A percentile compares a stretch with the other conserved stretches of the same genome.
phyloP scores from a whole-genome alignment of 345 rosid genomes.

The Populus nigra region DNA sequence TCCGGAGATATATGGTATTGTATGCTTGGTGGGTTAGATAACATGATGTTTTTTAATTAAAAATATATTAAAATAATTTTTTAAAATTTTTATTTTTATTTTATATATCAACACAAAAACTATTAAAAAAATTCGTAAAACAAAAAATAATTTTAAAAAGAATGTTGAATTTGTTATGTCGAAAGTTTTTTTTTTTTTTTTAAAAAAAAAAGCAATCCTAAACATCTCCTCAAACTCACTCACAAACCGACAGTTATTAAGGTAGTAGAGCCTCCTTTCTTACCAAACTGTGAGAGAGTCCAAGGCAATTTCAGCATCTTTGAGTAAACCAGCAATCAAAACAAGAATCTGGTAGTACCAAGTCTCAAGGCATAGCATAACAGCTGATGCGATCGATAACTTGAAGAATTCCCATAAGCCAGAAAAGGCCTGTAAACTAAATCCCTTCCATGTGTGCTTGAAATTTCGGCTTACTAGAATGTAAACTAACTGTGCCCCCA shows the following conservation, averaged over 20 bases:
- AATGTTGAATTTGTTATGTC: too few relatives aligned
- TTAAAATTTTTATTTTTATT: neutral
- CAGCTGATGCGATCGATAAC: conserved; percentile 72
- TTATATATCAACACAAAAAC: conserved; percentile 16
- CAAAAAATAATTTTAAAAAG: too few relatives aligned
- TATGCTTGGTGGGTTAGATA: too few relatives aligned
- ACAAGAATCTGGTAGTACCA: conserved; percentile 84
- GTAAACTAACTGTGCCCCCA: conserved; percentile 54
- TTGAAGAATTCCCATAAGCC: conserved; percentile 73
- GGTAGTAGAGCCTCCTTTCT: neutral
- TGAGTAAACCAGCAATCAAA: conserved; percentile 69
- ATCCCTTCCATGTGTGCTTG: conserved; percentile 66
- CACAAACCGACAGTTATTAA: too few relatives aligned
- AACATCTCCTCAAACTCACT: too few relatives aligned
- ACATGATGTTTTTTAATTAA: too few relatives aligned
- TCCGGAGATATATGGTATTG: too few relatives aligned
- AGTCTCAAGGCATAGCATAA: conserved; percentile 86
- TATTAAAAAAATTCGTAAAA: too few relatives aligned
- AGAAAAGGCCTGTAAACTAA: conserved; percentile 50
- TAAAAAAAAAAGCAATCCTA: too few relatives aligned
- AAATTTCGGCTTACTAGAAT: conserved; percentile 45
- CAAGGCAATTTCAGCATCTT: conserved; percentile 59
- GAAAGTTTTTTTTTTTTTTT: too few relatives aligned
- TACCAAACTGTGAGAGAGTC: conserved; percentile 85
- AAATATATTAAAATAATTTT: too few relatives aligned